Evolutionary conservation across 768 basidiomycete species (phyloP).

Genomic region (Tylopilus intermedius): DNA sequence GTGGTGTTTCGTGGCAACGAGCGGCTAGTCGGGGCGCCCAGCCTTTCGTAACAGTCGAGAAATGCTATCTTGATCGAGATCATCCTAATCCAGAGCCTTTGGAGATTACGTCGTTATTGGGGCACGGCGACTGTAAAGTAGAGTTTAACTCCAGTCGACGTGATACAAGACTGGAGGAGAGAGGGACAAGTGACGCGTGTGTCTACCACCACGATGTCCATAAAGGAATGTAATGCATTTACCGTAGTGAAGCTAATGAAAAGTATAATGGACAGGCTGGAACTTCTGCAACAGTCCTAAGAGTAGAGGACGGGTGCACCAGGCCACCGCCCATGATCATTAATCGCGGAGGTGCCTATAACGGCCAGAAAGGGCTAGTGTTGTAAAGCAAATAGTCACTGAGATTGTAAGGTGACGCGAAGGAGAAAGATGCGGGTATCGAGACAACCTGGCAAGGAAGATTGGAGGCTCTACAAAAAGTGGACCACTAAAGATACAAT

Average conservation of each 20-base stretch:
- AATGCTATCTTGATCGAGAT: background rate
- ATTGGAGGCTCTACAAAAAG: conserved; percentile 16
- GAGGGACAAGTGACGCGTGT: no score
- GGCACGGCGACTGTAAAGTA: no score
- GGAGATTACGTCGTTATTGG: background rate
- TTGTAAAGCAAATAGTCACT: background rate
- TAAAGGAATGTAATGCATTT: no score
- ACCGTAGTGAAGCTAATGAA: no score
- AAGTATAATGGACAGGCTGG: no score
- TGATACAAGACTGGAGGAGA: no score
- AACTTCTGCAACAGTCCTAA: no score
- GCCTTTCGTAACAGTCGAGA: background rate
- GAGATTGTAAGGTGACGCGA: conserved; percentile 1
- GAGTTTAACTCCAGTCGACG: no score
- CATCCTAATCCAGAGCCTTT: background rate
- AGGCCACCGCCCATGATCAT: background rate
- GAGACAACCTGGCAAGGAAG: background rate
- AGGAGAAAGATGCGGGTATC: background rate
- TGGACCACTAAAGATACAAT: conserved; percentile 13
- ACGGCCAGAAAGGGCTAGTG: background rate
- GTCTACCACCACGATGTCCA: no score
- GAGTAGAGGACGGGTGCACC: background rate
- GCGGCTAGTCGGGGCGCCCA: conserved; percentile 22
- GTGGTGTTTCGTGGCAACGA: conserved; percentile 64
- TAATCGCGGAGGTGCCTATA: background rate